Evolutionary conservation across 148 eudicot species (phyloP), one percentile per base, ranked within the genome.

Genomic region (Rhododendron mucronatum): DNA sequence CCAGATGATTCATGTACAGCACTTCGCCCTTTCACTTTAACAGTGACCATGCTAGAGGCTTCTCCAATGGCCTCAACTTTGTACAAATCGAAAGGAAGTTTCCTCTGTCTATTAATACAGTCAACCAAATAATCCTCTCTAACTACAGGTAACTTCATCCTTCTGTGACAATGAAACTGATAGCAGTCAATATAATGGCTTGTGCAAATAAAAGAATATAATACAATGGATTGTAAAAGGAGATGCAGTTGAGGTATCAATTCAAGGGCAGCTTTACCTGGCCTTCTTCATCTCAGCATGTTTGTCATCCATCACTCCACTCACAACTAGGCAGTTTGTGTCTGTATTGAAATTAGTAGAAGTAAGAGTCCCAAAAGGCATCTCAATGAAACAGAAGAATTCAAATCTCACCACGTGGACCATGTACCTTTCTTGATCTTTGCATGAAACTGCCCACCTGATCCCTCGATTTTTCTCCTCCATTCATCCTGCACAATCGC

Each of bases 21-120:
- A 86, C 98, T 93, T 84, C 92, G 89, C 33, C 99, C 99, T 93
- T 97, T 97, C 84, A 97, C 99, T 92, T 94, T 97, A 83, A 97
- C 95, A 35, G 98, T 95, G 53, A 92, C 90, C 90, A 91, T 87
- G 55, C 93, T 85, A 78, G 92, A 88, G 55, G 92, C 81, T 90
- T 94, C 96, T 78, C 90, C 95, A 33, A 81, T 86, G 37, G 95
- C 82, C 89, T 96, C 99, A 86, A 96, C 71, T 91, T 93, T 94
- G 91, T 97, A 97, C 76, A 78, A 63, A 79, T 92, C 95, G 89
- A 94, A 92, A 61, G 95, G 98, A 89, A 96, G 99, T 86, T 92
- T 97, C 85, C 93, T 95, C 90, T 92, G 88, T 85, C 92, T 93
- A 78, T 91, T 82, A 59, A 97, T 82, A 86, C 96, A 95, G 44